Evolutionary conservation across 129 eudicot species (phyloP).

Genomic region (Arctium lappa): DNA sequence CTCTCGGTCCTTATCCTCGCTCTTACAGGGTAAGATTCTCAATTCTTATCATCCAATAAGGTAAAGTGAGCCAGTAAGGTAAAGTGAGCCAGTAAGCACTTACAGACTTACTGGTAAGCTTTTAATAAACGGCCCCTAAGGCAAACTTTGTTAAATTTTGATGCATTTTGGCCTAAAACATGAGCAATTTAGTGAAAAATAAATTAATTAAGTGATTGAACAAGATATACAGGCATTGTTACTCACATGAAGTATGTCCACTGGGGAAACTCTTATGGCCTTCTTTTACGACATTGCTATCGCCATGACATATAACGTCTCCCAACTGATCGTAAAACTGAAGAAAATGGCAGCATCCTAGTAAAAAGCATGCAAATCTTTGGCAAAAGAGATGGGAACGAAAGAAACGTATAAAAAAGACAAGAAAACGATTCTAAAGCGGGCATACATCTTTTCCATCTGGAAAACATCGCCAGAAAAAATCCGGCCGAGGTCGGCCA

Average conservation of each 20-base stretch:
- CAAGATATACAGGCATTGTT: not conserved
- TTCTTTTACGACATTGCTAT: constrained; percentile 46
- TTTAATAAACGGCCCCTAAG: not conserved
- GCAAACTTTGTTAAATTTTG: not conserved
- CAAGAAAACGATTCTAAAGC: not conserved
- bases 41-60: too few relatives aligned
- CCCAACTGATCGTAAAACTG: constrained; percentile 78
- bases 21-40: too few relatives aligned
- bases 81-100: too few relatives aligned
- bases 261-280: constrained; percentile 94
- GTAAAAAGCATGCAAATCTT: constrained; percentile 8
- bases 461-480: constrained; percentile 98
- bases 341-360: constrained; percentile 6
- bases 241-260: constrained; percentile 86
- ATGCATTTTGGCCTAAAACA: not conserved
- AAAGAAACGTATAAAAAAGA: not conserved
- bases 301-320: constrained; percentile 78
- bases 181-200: not conserved
- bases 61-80: too few relatives aligned
- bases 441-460: constrained; percentile 82
- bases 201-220: not conserved
- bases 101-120: too few relatives aligned
- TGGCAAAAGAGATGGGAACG: not conserved
- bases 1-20: too few relatives aligned
- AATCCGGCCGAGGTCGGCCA: constrained; percentile 93